Evolutionary conservation across 306 rosid species (phyloP).

Genomic region (Boehmeria nivea): DNA sequence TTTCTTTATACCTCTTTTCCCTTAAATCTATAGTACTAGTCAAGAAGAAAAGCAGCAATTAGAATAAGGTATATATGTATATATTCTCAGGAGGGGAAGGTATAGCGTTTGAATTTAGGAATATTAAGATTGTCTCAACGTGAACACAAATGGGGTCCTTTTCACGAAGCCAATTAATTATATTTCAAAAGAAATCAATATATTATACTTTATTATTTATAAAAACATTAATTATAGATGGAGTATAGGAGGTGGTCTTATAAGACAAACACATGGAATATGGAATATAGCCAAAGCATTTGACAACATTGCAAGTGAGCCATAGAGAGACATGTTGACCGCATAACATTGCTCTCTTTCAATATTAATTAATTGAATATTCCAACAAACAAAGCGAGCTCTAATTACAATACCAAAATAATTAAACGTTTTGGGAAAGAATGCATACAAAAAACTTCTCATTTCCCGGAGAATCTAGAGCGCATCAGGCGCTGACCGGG

Average conservation of each 20-base stretch:
- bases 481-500: slow-evolving; percentile 99
- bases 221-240: slow-evolving; percentile 4
- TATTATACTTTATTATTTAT: not conserved
- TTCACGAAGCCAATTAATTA: not conserved
- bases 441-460: slow-evolving; percentile 25
- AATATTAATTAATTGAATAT: slow-evolving; percentile 36
- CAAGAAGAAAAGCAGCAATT: not conserved
- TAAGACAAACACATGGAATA: slow-evolving; percentile 82
- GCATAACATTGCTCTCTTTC: slow-evolving; percentile 44
- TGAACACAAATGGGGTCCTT: slow-evolving; percentile 16
- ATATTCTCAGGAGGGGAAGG: slow-evolving; percentile 4
- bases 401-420: not conserved
- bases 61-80: not conserved
- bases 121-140: slow-evolving; percentile 9
- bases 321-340: slow-evolving; percentile 88
- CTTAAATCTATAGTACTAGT: not conserved
- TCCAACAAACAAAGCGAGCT: slow-evolving; percentile 10
- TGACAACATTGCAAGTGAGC: slow-evolving; percentile 59
- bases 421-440: not conserved
- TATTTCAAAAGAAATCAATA: not conserved
- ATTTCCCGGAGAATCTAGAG: slow-evolving; percentile 98
- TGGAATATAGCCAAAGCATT: slow-evolving; percentile 48
- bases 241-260: slow-evolving; percentile 23
- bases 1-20: not conserved
- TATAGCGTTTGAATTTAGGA: slow-evolving; percentile 4